A percentile compares a stretch with the other conserved stretches of the same genome.
phyloP scores from a whole-genome alignment of 1,284 basidiomycete species.

The Leccinum colubrinum region DNA sequence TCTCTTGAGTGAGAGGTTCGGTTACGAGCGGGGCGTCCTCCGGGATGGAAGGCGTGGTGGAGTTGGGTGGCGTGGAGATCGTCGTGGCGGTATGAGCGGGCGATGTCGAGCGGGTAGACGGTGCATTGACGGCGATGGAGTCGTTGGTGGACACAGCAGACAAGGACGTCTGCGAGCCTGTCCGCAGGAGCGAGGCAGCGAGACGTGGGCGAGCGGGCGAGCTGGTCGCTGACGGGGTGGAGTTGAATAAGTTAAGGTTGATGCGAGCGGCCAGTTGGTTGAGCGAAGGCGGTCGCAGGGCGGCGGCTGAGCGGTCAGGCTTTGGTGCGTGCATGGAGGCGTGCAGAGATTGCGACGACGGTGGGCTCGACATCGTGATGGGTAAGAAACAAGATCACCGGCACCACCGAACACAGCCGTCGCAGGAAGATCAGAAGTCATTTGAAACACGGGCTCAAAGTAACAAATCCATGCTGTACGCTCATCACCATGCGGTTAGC shows the following conservation, averaged over 20 bases:
- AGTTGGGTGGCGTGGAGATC: constrained; percentile 45
- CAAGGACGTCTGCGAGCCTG: constrained; percentile 56
- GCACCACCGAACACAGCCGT: neutral
- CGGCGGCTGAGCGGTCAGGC: constrained; percentile 36
- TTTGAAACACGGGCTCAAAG: neutral
- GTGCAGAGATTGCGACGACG: constrained; percentile 27
- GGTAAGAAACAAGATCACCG: constrained; percentile 15
- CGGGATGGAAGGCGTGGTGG: constrained; percentile 40
- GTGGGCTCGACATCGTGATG: constrained; percentile 33
- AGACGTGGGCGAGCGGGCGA: constrained; percentile 59
- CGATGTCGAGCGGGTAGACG: constrained; percentile 54
- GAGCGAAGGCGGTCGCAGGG: constrained; percentile 62
- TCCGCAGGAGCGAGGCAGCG: constrained; percentile 69
- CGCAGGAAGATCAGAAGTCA: neutral
- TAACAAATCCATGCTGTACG: neutral
- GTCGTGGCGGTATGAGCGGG: constrained; percentile 39
- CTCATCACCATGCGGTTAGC: neutral
- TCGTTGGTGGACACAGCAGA: constrained; percentile 55
- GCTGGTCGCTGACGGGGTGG: constrained; percentile 32
- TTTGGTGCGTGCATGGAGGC: constrained; percentile 40
- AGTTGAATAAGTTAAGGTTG: constrained; percentile 41
- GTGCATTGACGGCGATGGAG: constrained; percentile 59
- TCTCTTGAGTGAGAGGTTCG: constrained; percentile 60
- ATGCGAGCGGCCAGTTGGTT: constrained; percentile 79
- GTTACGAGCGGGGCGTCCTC: constrained; percentile 36